Percentiles rank a stretch among this genome's conserved stretches.
Evolutionary conservation across 1,139 yeast genomes (phyloP).

Genomic region (Kodamaea arcana): DNA sequence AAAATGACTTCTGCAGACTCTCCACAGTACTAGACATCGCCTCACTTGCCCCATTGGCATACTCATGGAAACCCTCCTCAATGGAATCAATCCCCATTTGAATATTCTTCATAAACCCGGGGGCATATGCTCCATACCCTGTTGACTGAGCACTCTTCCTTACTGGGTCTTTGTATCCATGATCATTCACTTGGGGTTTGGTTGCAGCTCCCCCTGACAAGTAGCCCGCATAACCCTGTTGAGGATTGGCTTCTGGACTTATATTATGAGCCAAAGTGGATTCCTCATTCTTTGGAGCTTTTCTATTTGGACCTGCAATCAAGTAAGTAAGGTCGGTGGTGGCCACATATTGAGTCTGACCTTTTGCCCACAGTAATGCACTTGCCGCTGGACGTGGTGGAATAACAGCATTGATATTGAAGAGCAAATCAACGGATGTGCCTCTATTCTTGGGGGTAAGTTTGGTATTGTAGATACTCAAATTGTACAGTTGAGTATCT

Average conservation of each 20-base stretch:
- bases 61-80: slow-evolving; percentile 55
- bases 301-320: slow-evolving; percentile 59
- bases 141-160: slow-evolving; percentile 28
- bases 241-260: slow-evolving; percentile 45
- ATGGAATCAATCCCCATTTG: slow-evolving; percentile 51
- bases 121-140: slow-evolving; percentile 23
- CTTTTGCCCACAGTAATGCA: slow-evolving; percentile 84
- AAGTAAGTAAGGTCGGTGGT: slow-evolving; percentile 55
- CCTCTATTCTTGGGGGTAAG: slow-evolving; percentile 25
- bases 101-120: slow-evolving; percentile 44
- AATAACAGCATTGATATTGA: slow-evolving; percentile 55
- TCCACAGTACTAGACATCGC: slow-evolving; percentile 50
- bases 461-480: slow-evolving; percentile 39
- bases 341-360: slow-evolving; percentile 54
- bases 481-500: slow-evolving; percentile 47
- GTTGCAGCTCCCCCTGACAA: slow-evolving; percentile 5
- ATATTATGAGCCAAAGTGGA: slow-evolving; percentile 54
- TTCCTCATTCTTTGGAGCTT: slow-evolving; percentile 51
- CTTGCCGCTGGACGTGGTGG: slow-evolving; percentile 82
- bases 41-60: slow-evolving; percentile 54
- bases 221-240: slow-evolving; percentile 24
- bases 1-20: slow-evolving; percentile 46
- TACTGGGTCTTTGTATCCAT: slow-evolving; percentile 49
- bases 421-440: slow-evolving; percentile 46
- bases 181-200: slow-evolving; percentile 18